phyloP scores from a whole-genome alignment of 2,329 filamentous ascomycete species.

The Aspergillus sergii region DNA sequence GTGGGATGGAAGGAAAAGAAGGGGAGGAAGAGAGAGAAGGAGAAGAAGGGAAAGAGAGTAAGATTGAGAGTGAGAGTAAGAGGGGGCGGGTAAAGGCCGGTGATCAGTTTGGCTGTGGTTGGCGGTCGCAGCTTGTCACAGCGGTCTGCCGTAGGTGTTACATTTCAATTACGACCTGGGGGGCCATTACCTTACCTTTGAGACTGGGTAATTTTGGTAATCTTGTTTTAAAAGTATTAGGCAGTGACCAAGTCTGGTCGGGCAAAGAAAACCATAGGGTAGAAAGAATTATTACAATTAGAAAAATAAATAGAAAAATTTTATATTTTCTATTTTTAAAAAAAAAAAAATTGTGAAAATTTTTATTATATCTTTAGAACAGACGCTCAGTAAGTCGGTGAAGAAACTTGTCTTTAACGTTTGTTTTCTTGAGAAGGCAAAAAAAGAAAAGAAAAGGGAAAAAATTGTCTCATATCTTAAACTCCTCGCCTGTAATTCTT shows the following conservation, averaged over 20 bases:
- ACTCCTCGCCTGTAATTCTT: not conserved
- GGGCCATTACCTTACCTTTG: not conserved
- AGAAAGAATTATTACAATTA: not conserved
- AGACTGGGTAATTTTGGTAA: not conserved
- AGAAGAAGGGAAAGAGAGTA: constrained; percentile 16
- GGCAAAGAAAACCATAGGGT: not conserved
- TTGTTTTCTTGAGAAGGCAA: not conserved
- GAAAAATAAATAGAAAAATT: not conserved
- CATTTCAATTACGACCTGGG: not conserved
- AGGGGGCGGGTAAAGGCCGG: constrained; percentile 28
- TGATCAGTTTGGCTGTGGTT: constrained; percentile 8
- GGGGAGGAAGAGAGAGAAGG: constrained; percentile 15
- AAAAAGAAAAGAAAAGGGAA: not conserved
- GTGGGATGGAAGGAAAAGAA: constrained; percentile 18
- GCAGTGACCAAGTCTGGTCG: not conserved
- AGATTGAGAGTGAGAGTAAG: constrained; percentile 14
- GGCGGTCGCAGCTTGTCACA: constrained; percentile 9
- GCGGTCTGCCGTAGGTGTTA: not conserved
- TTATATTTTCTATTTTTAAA: not conserved
- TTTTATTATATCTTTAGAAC: not conserved
- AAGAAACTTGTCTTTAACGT: not conserved
- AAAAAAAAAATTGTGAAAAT: not conserved
- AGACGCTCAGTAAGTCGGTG: not conserved
- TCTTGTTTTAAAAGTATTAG: not conserved
- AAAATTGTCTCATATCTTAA: not conserved